Evolutionary conservation across 2,329 filamentous ascomycete species (phyloP).

Genomic region (Aspergillus tanneri): DNA sequence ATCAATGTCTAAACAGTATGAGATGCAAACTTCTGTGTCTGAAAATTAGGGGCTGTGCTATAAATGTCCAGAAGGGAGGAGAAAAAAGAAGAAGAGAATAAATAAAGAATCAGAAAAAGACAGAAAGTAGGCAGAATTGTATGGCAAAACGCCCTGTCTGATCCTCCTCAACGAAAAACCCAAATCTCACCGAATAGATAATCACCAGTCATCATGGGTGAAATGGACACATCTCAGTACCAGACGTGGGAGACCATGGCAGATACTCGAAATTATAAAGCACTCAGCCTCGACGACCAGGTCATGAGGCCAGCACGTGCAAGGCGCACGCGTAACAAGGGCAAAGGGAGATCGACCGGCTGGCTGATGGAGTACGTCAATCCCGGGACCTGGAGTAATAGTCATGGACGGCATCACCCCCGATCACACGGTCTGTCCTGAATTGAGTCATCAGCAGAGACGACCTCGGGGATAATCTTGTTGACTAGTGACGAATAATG

Average conservation of each 20-base stretch:
- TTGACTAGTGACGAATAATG: conserved; percentile 11
- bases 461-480: not conserved
- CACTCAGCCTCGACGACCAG: conserved; percentile 15
- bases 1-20: too few relatives aligned
- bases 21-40: too few relatives aligned
- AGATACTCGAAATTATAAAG: conserved; percentile 14
- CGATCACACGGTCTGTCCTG: conserved; percentile 7
- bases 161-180: conserved; percentile 13
- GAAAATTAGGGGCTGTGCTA: too few relatives aligned
- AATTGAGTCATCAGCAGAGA: conserved; percentile 12
- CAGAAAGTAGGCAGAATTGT: not conserved
- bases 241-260: not conserved
- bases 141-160: too few relatives aligned
- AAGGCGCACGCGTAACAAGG: conserved; percentile 20
- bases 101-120: not conserved
- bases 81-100: not conserved
- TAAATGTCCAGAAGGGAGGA: not conserved
- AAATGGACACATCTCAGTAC: conserved; percentile 5
- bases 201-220: conserved; percentile 9
- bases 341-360: conserved; percentile 16
- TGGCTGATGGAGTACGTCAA: conserved; percentile 2
- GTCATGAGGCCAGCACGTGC: conserved; percentile 22
- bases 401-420: not conserved
- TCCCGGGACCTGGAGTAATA: not conserved
- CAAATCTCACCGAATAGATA: conserved; percentile 1